Percentiles rank a stretch among this genome's conserved stretches.
These are phyloP conservation scores for Sporormia fimetaria DNA, from an alignment of 495 filamentous ascomycete genomes.

Conservation along the genomic window DNA sequence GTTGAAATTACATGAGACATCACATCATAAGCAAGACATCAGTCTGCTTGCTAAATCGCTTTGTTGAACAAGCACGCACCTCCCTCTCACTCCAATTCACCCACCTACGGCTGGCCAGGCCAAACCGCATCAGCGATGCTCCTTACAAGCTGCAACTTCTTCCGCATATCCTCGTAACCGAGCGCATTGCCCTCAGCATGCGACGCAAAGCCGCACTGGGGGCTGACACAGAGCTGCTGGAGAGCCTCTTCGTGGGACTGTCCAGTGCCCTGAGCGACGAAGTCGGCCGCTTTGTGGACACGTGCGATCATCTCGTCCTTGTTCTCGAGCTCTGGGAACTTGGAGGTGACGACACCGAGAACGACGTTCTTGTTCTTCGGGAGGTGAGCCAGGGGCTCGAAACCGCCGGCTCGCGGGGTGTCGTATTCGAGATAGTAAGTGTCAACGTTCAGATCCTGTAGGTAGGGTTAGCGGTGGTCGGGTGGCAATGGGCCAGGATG, in stretches of 20 bases:
- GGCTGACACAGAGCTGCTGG: slow-evolving; percentile 51
- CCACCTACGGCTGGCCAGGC: slow-evolving; percentile 32
- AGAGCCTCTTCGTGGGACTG: slow-evolving; percentile 39
- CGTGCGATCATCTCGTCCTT: slow-evolving; percentile 48
- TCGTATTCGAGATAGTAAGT: slow-evolving; percentile 63
- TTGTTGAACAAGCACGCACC: background rate
- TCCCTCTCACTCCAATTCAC: background rate
- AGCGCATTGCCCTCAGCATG: slow-evolving; percentile 53
- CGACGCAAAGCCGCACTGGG: slow-evolving; percentile 58
- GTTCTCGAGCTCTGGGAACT: slow-evolving; percentile 51
- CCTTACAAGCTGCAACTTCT: slow-evolving; percentile 41
- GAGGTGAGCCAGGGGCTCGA: slow-evolving; percentile 51
- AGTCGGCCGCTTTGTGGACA: slow-evolving; percentile 48
- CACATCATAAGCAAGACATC: too few species aligned
- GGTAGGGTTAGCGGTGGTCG: background rate
- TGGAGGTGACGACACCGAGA: slow-evolving; percentile 54
- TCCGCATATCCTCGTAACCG: slow-evolving; percentile 47
- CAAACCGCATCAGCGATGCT: slow-evolving; percentile 42
- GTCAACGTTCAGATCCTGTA: slow-evolving; percentile 48
- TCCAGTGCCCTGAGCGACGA: slow-evolving; percentile 40
- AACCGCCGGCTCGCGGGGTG: slow-evolving; percentile 53
- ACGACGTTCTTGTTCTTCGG: slow-evolving; percentile 56
- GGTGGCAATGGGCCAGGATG: background rate
- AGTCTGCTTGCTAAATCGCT: too few species aligned
- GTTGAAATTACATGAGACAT: too few species aligned